Evolutionary conservation across 2,329 filamentous ascomycete species (phyloP).

Genomic region (Ophiostoma ulmi): DNA sequence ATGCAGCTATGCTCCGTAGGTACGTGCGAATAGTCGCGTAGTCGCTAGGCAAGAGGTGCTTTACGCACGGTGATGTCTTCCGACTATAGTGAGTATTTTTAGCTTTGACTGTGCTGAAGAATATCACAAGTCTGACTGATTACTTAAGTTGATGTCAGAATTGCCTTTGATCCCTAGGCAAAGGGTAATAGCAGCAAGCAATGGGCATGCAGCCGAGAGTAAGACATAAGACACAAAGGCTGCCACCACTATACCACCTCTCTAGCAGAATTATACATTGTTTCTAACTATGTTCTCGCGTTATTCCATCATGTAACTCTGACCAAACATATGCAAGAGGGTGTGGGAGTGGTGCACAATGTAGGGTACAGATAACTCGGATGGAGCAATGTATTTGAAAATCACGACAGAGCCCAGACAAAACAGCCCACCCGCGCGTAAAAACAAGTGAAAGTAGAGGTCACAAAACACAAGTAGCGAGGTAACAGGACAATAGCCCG

Average conservation of each 20-base stretch:
- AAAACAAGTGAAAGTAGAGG: not conserved
- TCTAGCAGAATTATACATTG: not conserved
- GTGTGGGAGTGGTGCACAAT: not conserved
- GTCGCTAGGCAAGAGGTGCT: not conserved
- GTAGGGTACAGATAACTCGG: not conserved
- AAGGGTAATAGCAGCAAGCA: not conserved
- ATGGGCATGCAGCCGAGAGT: not conserved
- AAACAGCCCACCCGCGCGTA: constrained; percentile 8
- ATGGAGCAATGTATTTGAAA: constrained; percentile 10
- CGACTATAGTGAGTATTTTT: not conserved
- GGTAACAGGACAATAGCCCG: constrained; percentile 5
- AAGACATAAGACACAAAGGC: not conserved
- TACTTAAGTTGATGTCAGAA: too few relatives aligned
- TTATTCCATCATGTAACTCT: constrained; percentile 16
- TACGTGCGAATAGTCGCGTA: constrained; percentile 2
- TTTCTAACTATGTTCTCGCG: constrained; percentile 7
- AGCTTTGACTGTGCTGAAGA: not conserved
- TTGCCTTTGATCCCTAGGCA: not conserved
- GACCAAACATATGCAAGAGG: constrained; percentile 6
- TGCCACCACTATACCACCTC: not conserved
- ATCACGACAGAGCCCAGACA: constrained; percentile 10
- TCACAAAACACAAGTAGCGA: not conserved
- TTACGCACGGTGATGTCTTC: not conserved
- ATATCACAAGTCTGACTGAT: not conserved
- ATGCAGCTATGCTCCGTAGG: not conserved